These are phyloP conservation scores for Scleroderma bovista DNA, from an alignment of 768 basidiomycete species.

Conservation along the genomic window DNA sequence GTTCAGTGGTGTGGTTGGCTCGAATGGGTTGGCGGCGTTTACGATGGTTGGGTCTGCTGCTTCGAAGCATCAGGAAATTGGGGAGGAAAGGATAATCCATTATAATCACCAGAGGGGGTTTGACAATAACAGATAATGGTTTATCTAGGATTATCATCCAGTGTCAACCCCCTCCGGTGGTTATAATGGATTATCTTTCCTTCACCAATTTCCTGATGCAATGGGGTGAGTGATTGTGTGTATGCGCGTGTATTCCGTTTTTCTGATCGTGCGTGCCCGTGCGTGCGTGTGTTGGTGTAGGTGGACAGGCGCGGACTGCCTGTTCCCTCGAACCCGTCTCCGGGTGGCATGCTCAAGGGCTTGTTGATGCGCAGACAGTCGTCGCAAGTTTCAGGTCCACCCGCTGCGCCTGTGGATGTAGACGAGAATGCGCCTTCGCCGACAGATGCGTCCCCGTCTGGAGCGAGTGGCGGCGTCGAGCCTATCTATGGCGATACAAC, in stretches of 20 bases:
- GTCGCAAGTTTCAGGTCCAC: conserved; percentile 59
- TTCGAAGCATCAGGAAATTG: too few relatives aligned
- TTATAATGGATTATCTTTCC: too few relatives aligned
- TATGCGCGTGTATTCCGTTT: not conserved
- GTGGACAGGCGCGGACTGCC: conserved; percentile 89
- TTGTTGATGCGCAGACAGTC: conserved; percentile 88
- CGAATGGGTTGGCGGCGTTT: conserved; percentile 61
- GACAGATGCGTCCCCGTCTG: conserved; percentile 32
- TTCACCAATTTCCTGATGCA: too few relatives aligned
- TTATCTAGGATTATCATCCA: too few relatives aligned
- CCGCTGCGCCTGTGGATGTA: conserved; percentile 49
- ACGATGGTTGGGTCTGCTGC: conserved; percentile 78
- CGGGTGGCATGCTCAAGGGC: conserved; percentile 77
- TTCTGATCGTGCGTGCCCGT: not conserved
- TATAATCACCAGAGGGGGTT: too few relatives aligned
- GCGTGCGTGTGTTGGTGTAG: conserved; percentile 31
- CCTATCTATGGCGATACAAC: conserved; percentile 73
- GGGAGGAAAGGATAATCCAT: too few relatives aligned
- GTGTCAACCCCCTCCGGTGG: too few relatives aligned
- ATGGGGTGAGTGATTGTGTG: conserved; percentile 64
- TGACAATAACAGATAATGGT: too few relatives aligned
- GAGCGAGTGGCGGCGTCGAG: conserved; percentile 36
- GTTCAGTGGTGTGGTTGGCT: conserved; percentile 33
- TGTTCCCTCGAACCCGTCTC: conserved; percentile 69
- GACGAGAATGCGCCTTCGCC: conserved; percentile 35